Conservation (phyloP, 345 rosid genomes). For the Crucihimalaya himalaica region DNA sequence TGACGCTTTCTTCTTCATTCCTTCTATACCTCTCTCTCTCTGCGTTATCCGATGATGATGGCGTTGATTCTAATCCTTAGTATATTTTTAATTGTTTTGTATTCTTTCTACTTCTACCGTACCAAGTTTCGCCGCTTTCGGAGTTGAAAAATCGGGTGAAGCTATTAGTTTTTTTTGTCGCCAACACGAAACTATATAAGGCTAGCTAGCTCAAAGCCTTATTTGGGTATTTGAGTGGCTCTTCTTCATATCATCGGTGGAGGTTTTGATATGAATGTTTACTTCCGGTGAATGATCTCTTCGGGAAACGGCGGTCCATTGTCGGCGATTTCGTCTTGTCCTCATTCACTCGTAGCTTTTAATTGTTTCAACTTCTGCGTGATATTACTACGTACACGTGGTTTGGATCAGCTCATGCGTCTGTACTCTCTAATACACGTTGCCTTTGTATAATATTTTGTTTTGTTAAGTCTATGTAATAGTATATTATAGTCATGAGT, state of each 20-base stretch:
- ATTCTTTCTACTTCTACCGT: background rate
- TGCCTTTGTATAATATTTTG: background rate
- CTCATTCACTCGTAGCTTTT: background rate
- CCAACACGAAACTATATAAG: background rate
- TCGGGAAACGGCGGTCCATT: background rate
- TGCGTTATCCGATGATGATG: background rate
- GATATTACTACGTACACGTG: background rate
- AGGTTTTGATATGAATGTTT: background rate
- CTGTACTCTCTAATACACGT: background rate
- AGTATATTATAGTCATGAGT: no score
- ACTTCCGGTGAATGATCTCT: background rate
- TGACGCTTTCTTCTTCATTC: background rate
- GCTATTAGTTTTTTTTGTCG: no score
- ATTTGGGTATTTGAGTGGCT: background rate
- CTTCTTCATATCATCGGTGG: no score
- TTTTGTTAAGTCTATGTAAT: no score
- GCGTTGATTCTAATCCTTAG: background rate
- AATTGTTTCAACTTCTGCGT: background rate
- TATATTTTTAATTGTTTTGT: background rate
- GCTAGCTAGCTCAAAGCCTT: background rate
- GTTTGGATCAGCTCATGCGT: background rate
- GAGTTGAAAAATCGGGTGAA: background rate
- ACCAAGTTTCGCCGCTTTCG: constrained; percentile 8
- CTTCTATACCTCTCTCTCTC: background rate
- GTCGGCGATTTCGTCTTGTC: background rate